These are phyloP conservation scores for Trichophyton mentagrophytes DNA, from an alignment of 2,329 filamentous ascomycete species.

Conservation along the genomic window DNA sequence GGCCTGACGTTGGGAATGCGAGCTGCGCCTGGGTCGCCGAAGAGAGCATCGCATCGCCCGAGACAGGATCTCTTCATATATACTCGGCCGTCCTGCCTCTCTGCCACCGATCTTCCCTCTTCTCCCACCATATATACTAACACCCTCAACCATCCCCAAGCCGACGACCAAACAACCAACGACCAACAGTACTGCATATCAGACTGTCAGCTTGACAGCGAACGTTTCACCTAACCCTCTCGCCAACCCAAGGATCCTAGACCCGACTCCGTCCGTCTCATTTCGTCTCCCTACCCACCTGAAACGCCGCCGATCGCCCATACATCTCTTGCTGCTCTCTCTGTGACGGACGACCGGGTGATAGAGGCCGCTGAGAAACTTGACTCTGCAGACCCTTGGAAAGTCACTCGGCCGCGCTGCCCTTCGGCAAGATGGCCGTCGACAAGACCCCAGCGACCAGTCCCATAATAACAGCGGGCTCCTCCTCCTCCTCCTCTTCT, in stretches of 20 bases:
- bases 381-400: neutral
- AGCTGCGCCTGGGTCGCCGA: neutral
- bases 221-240: neutral
- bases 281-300: conserved; percentile 1
- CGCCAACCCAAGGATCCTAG: neutral
- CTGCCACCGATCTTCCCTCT: neutral
- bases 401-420: neutral
- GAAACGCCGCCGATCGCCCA: neutral
- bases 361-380: neutral
- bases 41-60: neutral
- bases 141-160: neutral
- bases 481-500: neutral
- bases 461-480: conserved; percentile 1
- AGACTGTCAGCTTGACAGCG: neutral
- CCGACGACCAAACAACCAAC: neutral
- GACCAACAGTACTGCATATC: neutral
- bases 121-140: neutral
- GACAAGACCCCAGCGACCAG: neutral
- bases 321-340: neutral
- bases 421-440: neutral
- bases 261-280: neutral
- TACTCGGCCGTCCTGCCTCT: neutral
- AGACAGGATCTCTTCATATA: conserved; percentile 1
- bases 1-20: neutral
- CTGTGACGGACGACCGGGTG: neutral